These are phyloP conservation scores for Tolypocladium inflatum DNA, from an alignment of 2,329 filamentous ascomycete species.

Conservation along the genomic window DNA sequence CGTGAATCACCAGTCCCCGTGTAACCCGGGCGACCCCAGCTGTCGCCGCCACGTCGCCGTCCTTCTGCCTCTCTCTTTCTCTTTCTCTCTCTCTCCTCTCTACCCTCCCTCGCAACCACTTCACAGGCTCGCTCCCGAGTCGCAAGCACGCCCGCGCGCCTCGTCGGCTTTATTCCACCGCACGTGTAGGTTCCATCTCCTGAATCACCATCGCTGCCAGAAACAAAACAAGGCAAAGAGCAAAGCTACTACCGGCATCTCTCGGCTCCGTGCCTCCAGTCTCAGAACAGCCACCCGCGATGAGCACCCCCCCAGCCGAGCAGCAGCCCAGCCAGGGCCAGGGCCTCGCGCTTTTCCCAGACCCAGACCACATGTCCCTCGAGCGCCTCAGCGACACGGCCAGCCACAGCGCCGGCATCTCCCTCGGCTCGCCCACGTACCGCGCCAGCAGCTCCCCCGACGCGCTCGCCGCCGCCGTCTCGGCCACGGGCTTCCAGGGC, in stretches of 20 bases:
- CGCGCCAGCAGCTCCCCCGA: background rate
- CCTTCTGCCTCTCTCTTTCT: background rate
- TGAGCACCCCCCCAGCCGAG: background rate
- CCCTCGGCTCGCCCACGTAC: background rate
- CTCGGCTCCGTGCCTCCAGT: background rate
- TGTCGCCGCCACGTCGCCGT: background rate
- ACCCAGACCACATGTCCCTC: background rate
- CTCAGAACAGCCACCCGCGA: background rate
- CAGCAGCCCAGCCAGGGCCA: background rate
- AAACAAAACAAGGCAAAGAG: background rate
- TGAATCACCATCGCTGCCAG: background rate
- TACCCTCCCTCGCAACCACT: background rate
- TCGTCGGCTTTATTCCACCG: background rate
- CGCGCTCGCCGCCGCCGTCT: background rate
- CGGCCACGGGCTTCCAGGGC: background rate
- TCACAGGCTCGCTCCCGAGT: background rate
- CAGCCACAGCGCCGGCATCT: background rate
- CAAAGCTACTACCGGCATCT: background rate
- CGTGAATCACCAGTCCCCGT: background rate
- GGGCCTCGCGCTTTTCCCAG: background rate
- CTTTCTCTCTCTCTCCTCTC: background rate
- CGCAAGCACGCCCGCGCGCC: background rate
- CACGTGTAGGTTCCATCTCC: background rate
- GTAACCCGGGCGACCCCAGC: background rate
- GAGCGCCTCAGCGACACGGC: background rate